Evolutionary conservation across 805 yeast genomes (phyloP), one percentile per base, ranked within the genome.

Genomic region (Candida glaebosa): DNA sequence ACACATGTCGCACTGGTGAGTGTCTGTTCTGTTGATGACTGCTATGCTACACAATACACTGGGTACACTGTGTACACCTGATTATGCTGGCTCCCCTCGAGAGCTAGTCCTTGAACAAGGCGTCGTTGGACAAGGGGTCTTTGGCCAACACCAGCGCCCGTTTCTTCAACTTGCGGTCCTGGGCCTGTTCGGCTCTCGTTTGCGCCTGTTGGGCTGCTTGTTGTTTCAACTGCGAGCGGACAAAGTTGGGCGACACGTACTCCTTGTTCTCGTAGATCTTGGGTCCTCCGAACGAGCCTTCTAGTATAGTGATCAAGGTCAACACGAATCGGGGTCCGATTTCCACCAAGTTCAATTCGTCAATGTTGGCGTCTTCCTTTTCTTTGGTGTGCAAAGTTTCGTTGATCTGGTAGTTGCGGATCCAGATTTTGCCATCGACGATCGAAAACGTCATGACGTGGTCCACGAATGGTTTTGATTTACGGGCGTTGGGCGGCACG

Each of bases 281-380:
- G 49, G 98, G 96, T 16, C 99, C 99, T 42, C 96, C 91, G 56
- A 93, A 93, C 1, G 97, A 88, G 37, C 99, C 99, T 70, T 93
- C 98, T 49, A 91, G 75, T 40, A 93, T 81, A 45, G 95, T 82
- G 52, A 93, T 90, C 48, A 84, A 82, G 2, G 98, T 91, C 71
- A 93, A 75, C 25, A 93, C 98, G 50, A 89, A 84, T 63, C 99
- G 79, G 39, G 99, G 99, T 3, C 99, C 99, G 52, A 93, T 88
- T 71, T 93, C 99, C 44, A 93, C 85, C 53, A 93, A 73, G 14
- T 88, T 80, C 47, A 87, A 64, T 47, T 88, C 87, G 31, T 80
- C 80, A 7, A 56, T 57, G 28, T 60, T 64, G n/a, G 64, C 65
- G 12, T 59, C 67, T 42, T 73, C 82, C 37, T 71, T 70, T 43